These are phyloP conservation scores for Phyllosticta paracitricarpa DNA, from an alignment of 2,329 filamentous ascomycete species.

Conservation along the genomic window DNA sequence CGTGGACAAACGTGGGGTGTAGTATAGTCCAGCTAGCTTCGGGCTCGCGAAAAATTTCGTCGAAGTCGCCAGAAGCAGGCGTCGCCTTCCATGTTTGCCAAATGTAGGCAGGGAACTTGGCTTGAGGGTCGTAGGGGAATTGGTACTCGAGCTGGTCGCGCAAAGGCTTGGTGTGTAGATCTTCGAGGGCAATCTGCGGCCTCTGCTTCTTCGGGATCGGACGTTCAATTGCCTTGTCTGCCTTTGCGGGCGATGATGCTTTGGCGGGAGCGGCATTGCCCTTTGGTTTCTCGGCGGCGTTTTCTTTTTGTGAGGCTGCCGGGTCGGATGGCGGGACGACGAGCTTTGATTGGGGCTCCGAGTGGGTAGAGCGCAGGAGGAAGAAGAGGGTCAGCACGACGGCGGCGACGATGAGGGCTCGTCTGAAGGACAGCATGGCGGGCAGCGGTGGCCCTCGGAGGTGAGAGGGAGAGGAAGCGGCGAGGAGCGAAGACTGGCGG, in stretches of 20 bases:
- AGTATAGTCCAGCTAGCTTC: constrained; percentile 83
- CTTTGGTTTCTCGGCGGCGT: not conserved
- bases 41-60: constrained; percentile 61
- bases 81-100: constrained; percentile 98
- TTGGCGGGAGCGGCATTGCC: not conserved
- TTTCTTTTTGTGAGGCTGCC: constrained; percentile 12
- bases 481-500: constrained; percentile 4
- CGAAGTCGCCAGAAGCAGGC: constrained; percentile 67
- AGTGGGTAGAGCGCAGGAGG: constrained; percentile 54
- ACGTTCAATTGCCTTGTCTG: constrained; percentile 14
- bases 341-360: constrained; percentile 19
- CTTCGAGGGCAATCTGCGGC: constrained; percentile 55
- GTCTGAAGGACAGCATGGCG: constrained; percentile 68
- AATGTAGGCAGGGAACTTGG: constrained; percentile 92
- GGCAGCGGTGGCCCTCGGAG: constrained; percentile 4
- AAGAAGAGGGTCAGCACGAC: constrained; percentile 60
- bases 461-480: not conserved
- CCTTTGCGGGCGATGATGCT: constrained; percentile 10
- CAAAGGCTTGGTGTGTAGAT: constrained; percentile 62
- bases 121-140: constrained; percentile 81
- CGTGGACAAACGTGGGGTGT: constrained; percentile 88
- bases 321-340: constrained; percentile 19
- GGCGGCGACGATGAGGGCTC: constrained; percentile 61
- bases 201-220: constrained; percentile 31
- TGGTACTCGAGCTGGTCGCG: constrained; percentile 80